Evolutionary conservation across 2,329 filamentous ascomycete genomes (phyloP), one percentile per base, ranked within the genome.

Genomic region (Graphilbum sp.): DNA sequence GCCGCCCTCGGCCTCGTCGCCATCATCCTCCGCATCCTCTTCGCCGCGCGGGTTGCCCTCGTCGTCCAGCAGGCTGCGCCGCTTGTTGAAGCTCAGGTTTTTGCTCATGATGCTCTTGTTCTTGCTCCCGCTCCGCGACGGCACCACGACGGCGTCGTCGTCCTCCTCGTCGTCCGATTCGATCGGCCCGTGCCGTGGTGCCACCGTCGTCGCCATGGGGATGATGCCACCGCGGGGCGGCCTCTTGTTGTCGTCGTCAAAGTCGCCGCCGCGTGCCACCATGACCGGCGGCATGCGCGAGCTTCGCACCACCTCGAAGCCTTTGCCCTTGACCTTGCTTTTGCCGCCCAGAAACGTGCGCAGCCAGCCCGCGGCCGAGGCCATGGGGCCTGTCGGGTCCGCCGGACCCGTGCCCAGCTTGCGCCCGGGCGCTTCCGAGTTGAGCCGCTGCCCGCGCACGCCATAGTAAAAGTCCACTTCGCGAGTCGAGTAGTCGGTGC

Each of bases 391-490:
- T 29, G 87, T 94, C 1, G 90, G 90, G 60, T 98, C 88, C 9
- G 87, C 86, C 3, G 90, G 90, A 0, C 90, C 90, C 5, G 90
- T 98, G 50, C 90, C 88, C 36, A 95, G 65, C 53, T 83, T 88
- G 36, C 90, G 72, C 17, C 82, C 85, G 0, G 81, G 80, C 3
- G 75, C 75, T 43, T 85, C 82, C 2, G 85, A 81, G 48, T 79
- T 87, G 12, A 96, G 62, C 1, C 88, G 85, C 17, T 86, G 84
- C 0, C 90, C 90, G 25, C 90, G 75, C 16, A 93, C 81, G 10
- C 86, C 82, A 50, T 98, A 96, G 58, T 96, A 96, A 50, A 94
- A 94, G 55, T 98, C 90, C 0, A 92, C 85, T 56, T 98, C 90
- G 40, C 90, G 79, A 1, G 88, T 90, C 2, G 87, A 79, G 52